Percentiles rank a stretch among this genome's conserved stretches.
Conservation (phyloP, 179 eudicot species). For the Beta macrorhiza region DNA sequence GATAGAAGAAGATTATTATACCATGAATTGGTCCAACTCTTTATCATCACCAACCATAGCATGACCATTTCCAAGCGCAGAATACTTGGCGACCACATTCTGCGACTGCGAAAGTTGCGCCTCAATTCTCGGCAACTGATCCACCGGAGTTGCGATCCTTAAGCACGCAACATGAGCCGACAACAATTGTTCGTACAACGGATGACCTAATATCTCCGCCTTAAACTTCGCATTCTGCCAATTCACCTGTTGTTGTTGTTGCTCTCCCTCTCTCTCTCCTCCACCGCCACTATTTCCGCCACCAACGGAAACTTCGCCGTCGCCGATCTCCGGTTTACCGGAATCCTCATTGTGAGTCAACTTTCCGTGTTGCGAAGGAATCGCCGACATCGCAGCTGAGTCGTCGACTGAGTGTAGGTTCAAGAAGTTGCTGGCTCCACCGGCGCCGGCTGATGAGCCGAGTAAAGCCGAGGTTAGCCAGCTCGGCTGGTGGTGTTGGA, state of each 20-base stretch:
- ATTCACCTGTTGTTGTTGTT: constrained; percentile 26
- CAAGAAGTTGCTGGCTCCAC: constrained; percentile 37
- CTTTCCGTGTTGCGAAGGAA: constrained; percentile 14
- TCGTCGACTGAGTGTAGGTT: constrained; percentile 53
- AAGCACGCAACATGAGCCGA: constrained; percentile 73
- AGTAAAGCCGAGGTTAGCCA: constrained; percentile 65
- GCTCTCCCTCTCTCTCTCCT: constrained; percentile 27
- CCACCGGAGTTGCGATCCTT: constrained; percentile 73
- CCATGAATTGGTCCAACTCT: constrained; percentile 71
- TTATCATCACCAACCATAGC: constrained; percentile 38
- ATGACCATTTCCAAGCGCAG: constrained; percentile 33
- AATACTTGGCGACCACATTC: constrained; percentile 56
- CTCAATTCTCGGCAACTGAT: constrained; percentile 70
- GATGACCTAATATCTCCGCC: constrained; percentile 54
- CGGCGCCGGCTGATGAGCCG: constrained; percentile 25
- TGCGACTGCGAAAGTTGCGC: constrained; percentile 65
- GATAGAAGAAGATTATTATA: not conserved
- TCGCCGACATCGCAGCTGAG: constrained; percentile 38
- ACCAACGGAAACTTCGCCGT: constrained; percentile 21
- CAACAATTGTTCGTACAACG: constrained; percentile 64
- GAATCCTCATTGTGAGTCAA: constrained; percentile 24
- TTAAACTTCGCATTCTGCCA: constrained; percentile 67
- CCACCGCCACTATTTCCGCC: constrained; percentile 22
- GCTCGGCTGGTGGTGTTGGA: constrained; percentile 40
- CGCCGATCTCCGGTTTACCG: constrained; percentile 36